Conservation (phyloP, 1,284 basidiomycete species). For the Marasmius sp. region DNA sequence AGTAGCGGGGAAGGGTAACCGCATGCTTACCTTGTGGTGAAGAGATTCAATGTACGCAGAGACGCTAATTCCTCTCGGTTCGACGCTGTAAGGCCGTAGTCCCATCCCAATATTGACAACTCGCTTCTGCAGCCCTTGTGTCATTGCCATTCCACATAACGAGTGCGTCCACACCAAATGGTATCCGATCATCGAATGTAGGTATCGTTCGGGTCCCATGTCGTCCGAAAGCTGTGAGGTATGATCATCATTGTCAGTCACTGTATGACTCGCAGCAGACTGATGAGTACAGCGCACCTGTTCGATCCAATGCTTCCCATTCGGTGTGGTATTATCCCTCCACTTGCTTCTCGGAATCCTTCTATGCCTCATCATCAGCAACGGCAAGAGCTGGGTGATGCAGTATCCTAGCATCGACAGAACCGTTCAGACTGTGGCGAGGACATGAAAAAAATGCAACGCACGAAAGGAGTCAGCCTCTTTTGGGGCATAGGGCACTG, state of each 20-base stretch:
- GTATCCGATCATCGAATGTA: constrained; percentile 76
- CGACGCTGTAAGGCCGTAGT: constrained; percentile 61
- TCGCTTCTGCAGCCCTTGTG: constrained; percentile 69
- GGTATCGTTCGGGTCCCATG: constrained; percentile 59
- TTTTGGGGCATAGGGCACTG: not conserved
- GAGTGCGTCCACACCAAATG: constrained; percentile 68
- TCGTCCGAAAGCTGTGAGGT: constrained; percentile 44
- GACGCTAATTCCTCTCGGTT: constrained; percentile 57
- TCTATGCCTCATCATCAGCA: constrained; percentile 41
- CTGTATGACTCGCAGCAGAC: constrained; percentile 17
- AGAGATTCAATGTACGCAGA: constrained; percentile 66
- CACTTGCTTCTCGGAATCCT: constrained; percentile 73
- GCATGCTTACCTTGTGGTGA: constrained; percentile 63
- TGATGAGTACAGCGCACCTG: constrained; percentile 43
- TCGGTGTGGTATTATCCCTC: constrained; percentile 58
- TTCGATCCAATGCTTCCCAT: constrained; percentile 79
- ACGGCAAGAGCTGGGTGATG: not conserved
- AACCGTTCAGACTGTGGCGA: not conserved
- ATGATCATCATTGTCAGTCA: not conserved
- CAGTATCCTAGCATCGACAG: not conserved
- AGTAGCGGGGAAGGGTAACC: constrained; percentile 1
- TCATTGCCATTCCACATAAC: constrained; percentile 78
- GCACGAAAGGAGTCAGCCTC: constrained; percentile 1
- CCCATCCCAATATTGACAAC: constrained; percentile 78
- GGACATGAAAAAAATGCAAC: not conserved